Conservation (phyloP, 306 rosid species). For the Citrullus amarus region DNA sequence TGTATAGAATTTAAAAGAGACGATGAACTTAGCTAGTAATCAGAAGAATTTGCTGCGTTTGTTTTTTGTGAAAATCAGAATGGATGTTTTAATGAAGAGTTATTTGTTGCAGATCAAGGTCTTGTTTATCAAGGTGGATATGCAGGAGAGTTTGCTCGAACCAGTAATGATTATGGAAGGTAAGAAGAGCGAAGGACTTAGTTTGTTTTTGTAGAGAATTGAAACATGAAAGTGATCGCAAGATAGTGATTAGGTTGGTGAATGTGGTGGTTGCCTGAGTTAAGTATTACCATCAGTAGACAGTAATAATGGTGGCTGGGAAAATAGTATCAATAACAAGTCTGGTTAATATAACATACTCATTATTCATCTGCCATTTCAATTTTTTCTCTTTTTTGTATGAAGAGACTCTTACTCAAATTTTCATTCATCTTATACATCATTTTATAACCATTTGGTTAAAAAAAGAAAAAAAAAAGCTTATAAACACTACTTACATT, state of each 20-base stretch:
- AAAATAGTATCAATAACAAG: neutral
- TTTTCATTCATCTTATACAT: too few species aligned
- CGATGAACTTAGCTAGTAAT: neutral
- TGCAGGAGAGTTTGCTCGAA: constrained; percentile 42
- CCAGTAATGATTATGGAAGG: constrained; percentile 41
- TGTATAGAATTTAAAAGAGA: too few species aligned
- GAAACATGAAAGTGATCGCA: neutral
- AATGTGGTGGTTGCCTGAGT: neutral
- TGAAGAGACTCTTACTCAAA: too few species aligned
- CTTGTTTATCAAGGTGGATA: constrained; percentile 50
- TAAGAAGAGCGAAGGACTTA: constrained; percentile 11
- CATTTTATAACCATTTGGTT: too few species aligned
- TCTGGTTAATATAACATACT: too few species aligned
- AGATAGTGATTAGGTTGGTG: neutral
- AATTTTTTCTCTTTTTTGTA: too few species aligned
- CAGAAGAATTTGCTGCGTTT: neutral
- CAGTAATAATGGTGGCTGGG: neutral
- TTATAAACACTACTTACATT: too few species aligned
- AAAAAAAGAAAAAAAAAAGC: too few species aligned
- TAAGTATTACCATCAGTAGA: neutral
- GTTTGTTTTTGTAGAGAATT: neutral
- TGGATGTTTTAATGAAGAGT: neutral
- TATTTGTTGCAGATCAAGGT: constrained; percentile 50
- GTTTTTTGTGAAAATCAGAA: neutral
- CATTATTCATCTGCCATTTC: too few species aligned